Conservation (phyloP, 2,329 filamentous ascomycete species). For the Exserohilum turcica region DNA sequence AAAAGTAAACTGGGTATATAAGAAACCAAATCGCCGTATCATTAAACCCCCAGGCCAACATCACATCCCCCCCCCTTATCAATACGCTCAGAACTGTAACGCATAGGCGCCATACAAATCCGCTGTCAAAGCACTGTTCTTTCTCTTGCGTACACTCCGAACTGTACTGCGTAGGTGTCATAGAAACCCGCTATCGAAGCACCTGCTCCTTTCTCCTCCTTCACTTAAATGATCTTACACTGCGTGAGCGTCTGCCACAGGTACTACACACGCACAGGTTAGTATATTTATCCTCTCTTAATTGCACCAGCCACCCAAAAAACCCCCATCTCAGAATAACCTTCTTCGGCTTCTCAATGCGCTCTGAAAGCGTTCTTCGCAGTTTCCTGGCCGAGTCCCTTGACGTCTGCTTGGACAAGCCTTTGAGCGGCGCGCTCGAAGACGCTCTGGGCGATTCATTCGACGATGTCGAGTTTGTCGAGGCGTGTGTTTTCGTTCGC, state of each 20-base stretch:
- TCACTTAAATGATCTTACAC: conserved; percentile 3
- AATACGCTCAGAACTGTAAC: too few species aligned
- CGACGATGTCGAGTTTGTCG: too few species aligned
- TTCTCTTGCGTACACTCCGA: neutral
- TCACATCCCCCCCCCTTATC: too few species aligned
- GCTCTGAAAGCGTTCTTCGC: neutral
- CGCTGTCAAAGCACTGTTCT: neutral
- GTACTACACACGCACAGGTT: neutral
- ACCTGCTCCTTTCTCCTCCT: neutral
- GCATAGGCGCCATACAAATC: too few species aligned
- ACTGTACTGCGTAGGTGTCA: too few species aligned
- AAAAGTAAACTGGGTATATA: neutral
- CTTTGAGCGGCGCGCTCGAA: too few species aligned
- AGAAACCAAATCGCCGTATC: neutral
- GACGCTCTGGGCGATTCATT: too few species aligned
- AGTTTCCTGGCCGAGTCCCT: too few species aligned
- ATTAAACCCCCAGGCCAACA: neutral
- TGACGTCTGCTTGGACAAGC: too few species aligned
- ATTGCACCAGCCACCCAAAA: too few species aligned
- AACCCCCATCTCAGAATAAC: neutral
- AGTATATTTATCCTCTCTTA: neutral
- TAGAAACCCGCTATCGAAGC: too few species aligned
- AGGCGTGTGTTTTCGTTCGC: too few species aligned
- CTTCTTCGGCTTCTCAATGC: conserved; percentile 1
- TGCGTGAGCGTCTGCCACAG: conserved; percentile 4